Base-by-base conservation (phyloP, 108 stramenopile genomes). In the Nannochloropsis salina region DNA sequence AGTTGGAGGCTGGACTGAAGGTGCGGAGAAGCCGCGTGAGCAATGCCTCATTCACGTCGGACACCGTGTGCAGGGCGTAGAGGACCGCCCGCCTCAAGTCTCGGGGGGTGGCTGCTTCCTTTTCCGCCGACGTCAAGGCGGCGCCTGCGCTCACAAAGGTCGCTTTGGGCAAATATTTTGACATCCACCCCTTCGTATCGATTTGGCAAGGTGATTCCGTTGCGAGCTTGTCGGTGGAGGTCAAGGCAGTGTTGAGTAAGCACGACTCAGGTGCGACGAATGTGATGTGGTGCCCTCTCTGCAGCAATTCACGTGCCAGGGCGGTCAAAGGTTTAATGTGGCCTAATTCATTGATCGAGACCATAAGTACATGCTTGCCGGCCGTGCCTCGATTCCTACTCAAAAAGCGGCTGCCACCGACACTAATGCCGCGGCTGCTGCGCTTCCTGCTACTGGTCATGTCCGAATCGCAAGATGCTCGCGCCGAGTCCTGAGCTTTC, bases 281-380 rank as follows among this genome's bases (percentile, higher is more conserved):
- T 3, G 61, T 74, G 15, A 74, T n/a, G 15, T 8, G 61, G 61
- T 74, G 61, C 20, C 61, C 61, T 4, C 61, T 15, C n/a, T n/a
- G 61, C 4, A 74, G 61, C 61, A 74, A n/a, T n/a, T 74, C 61
- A 15, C 61, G 61, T 15, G 61, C 61, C 20, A 74, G 61, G 61
- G 61, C 61, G 20, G 61, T 74, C 61, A 74, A 74, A n/a, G 61
- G 61, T n/a, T 74, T 74, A n/a, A 74, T 74, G 61, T 74, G 61
- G 61, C 61, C 3, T 2, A 74, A 74, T n/a, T 74, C 61, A n/a
- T 74, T 74, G 61, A 74, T 74, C 20, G 61, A 74, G 20, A 74
- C 61, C 61, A 74, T 74, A 15, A 74, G n/a, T n/a, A 74, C 61
- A n/a, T 74, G 61, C 61, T 74, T 74, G 3, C 61, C 61, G 61